Percentiles rank a stretch among this genome's conserved stretches.
Conservation (phyloP, 1,284 basidiomycete species). For the Thecaphora thlaspeos region DNA sequence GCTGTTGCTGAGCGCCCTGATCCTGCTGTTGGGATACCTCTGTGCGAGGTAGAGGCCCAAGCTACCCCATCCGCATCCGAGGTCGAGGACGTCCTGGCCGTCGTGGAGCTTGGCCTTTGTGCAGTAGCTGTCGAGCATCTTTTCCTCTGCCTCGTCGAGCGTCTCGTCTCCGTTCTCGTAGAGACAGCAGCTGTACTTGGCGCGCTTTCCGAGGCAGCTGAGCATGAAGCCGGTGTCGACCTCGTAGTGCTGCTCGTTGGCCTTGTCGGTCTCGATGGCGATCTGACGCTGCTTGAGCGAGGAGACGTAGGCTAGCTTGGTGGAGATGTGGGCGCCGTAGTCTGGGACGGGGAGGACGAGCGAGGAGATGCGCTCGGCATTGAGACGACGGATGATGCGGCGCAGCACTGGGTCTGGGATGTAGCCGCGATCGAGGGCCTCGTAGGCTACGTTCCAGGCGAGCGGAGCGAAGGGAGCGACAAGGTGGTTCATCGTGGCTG, state of each 20-base stretch:
- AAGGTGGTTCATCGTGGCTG: too few relatives aligned
- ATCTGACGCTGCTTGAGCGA: conserved; percentile 63
- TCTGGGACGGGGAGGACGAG: conserved; percentile 64
- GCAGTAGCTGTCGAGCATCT: conserved; percentile 72
- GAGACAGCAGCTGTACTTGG: conserved; percentile 64
- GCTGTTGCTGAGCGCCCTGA: conserved; percentile 72
- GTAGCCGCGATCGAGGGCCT: conserved; percentile 32
- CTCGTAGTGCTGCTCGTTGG: conserved; percentile 78
- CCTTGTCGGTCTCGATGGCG: conserved; percentile 70
- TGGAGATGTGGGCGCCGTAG: conserved; percentile 67
- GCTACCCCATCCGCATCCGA: conserved; percentile 78
- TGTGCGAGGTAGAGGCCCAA: conserved; percentile 70
- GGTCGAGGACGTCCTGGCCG: conserved; percentile 69
- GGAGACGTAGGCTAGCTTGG: conserved; percentile 65
- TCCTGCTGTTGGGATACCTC: conserved; percentile 71
- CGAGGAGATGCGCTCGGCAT: conserved; percentile 66
- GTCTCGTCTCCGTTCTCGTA: conserved; percentile 70
- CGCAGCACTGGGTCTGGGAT: conserved; percentile 61
- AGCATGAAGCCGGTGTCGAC: conserved; percentile 59
- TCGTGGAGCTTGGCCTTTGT: conserved; percentile 68
- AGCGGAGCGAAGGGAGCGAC: too few relatives aligned
- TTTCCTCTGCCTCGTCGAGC: conserved; percentile 68
- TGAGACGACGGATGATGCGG: conserved; percentile 65
- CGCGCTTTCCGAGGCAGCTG: conserved; percentile 39
- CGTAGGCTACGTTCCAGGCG: conserved; percentile 16